Conservation (phyloP, 495 filamentous ascomycete species). For the Neohortaea acidophila region DNA sequence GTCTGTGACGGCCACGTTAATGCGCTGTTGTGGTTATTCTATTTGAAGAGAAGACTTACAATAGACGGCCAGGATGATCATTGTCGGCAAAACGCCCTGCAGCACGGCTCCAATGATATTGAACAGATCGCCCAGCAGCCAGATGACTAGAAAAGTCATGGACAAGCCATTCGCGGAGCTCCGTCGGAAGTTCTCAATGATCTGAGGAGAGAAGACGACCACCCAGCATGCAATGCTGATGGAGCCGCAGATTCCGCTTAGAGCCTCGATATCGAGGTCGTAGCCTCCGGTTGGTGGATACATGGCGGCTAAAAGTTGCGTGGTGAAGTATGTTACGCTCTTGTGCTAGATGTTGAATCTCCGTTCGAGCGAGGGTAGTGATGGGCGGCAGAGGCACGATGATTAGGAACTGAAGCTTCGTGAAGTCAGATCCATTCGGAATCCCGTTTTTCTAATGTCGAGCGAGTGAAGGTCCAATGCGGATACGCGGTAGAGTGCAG, state of each 20-base stretch:
- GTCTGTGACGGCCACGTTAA: too few species aligned
- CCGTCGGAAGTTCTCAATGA: slow-evolving; percentile 84
- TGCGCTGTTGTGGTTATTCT: too few species aligned
- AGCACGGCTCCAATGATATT: slow-evolving; percentile 85
- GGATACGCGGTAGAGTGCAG: too few species aligned
- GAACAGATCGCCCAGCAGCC: slow-evolving; percentile 89
- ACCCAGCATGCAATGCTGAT: slow-evolving; percentile 97
- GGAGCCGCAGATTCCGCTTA: slow-evolving; percentile 82
- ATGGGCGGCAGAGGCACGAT: too few species aligned
- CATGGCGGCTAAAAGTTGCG: too few species aligned
- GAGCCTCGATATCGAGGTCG: slow-evolving; percentile 65
- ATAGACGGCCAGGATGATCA: slow-evolving; percentile 89
- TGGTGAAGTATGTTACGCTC: too few species aligned
- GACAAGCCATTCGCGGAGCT: slow-evolving; percentile 78
- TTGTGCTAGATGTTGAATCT: too few species aligned
- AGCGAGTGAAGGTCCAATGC: too few species aligned
- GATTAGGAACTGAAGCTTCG: too few species aligned
- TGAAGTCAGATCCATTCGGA: slow-evolving; percentile 2
- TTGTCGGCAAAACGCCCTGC: slow-evolving; percentile 90
- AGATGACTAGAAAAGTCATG: slow-evolving; percentile 75
- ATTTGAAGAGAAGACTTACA: too few species aligned
- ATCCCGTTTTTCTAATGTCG: too few species aligned
- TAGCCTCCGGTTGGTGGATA: slow-evolving; percentile 51
- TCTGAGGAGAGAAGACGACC: slow-evolving; percentile 93
- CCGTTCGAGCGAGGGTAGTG: too few species aligned